A percentile compares a stretch with the other conserved stretches of the same genome.
phyloP scores from a whole-genome alignment of 176 grass and related monocot species.

The Guadua angustifolia region DNA sequence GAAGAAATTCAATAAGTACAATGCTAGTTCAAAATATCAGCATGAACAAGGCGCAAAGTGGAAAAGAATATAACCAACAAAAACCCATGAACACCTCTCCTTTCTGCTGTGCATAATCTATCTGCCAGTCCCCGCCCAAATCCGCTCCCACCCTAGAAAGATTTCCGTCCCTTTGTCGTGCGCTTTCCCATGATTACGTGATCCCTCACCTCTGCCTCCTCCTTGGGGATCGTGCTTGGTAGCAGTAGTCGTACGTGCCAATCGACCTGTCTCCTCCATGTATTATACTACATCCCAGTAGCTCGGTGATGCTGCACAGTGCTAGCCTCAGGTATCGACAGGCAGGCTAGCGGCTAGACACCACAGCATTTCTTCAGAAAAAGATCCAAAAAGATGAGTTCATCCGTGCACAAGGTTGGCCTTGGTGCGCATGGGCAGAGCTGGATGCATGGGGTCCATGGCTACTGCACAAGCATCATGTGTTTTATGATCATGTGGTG shows the following conservation, averaged over 20 bases:
- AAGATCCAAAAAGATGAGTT: constrained; percentile 2
- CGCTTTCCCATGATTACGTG: constrained; percentile 46
- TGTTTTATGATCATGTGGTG: background rate
- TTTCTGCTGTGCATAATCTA: background rate
- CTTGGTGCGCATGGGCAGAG: background rate
- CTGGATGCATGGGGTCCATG: background rate
- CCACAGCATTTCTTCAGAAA: constrained; percentile 10
- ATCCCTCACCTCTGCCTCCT: background rate
- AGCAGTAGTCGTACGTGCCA: background rate
- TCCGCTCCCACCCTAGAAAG: too few species aligned
- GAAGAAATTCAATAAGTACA: too few species aligned
- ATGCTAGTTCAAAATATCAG: background rate
- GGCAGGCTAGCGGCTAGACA: background rate
- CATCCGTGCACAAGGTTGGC: background rate
- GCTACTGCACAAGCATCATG: background rate
- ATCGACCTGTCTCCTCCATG: background rate
- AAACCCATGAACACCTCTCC: background rate
- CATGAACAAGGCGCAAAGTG: background rate
- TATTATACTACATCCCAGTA: background rate
- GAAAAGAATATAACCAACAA: background rate
- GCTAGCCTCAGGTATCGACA: constrained; percentile 29
- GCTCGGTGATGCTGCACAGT: background rate
- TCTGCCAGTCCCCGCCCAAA: too few species aligned
- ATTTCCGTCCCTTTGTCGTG: constrained; percentile 38
- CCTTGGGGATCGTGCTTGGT: background rate